A percentile compares a stretch with the other conserved stretches of the same genome.
These are phyloP conservation scores for Casuarina glauca DNA, from an alignment of 306 rosid genomes.

Conservation along the genomic window DNA sequence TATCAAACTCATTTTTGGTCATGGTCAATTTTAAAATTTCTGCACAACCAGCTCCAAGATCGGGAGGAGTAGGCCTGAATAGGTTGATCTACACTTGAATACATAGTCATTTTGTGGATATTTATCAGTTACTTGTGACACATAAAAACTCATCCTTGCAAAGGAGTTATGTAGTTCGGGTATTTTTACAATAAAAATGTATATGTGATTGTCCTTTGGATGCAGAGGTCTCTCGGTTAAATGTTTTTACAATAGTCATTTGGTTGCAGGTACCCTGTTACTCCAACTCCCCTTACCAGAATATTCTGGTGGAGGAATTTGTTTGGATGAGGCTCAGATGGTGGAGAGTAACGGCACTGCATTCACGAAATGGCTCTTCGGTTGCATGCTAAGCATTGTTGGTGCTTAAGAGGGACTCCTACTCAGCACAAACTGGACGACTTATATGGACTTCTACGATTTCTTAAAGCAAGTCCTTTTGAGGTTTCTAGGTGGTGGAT, in stretches of 20 bases:
- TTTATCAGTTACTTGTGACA: neutral
- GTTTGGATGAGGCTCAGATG: conserved; percentile 99
- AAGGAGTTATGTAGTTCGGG: neutral
- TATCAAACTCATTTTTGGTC: neutral
- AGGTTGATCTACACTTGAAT: neutral
- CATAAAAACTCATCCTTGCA: neutral
- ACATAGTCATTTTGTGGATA: neutral
- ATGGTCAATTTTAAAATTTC: neutral
- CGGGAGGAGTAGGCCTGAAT: neutral
- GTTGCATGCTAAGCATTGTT: conserved; percentile 71
- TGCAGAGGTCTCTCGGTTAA: neutral
- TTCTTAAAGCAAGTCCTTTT: conserved; percentile 80
- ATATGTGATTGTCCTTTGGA: neutral
- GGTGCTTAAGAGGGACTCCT: conserved; percentile 98
- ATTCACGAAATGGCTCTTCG: conserved; percentile 89
- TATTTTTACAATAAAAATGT: neutral
- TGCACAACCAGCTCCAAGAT: neutral
- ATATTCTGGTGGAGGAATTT: conserved; percentile 95
- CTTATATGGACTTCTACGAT: conserved; percentile 77
- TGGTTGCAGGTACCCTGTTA: conserved; percentile 76
- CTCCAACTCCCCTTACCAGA: conserved; percentile 90
- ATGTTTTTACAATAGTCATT: conserved; percentile 20
- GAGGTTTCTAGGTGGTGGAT: conserved; percentile 83
- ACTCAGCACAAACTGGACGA: conserved; percentile 93
- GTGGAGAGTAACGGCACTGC: conserved; percentile 86